Evolutionary conservation across 306 rosid species (phyloP).

Genomic region (Sicyos edulis): DNA sequence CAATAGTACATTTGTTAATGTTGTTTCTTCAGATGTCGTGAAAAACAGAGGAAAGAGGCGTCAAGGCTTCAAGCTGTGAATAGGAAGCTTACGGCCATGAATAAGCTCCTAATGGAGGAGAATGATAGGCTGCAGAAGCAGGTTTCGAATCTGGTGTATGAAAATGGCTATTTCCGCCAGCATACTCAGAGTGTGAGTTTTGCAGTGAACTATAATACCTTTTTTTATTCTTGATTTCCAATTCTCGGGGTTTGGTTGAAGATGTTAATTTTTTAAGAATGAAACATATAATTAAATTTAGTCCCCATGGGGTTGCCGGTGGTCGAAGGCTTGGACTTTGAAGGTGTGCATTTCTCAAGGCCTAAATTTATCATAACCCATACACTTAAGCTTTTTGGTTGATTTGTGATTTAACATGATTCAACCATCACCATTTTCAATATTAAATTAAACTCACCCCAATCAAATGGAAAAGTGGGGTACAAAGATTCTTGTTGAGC

Average conservation of each 20-base stretch:
- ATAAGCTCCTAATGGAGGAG: conserved; percentile 96
- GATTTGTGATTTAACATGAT: too few relatives aligned
- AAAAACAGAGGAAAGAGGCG: conserved; percentile 94
- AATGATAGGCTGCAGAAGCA: conserved; percentile 99
- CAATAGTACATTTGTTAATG: conserved; percentile 18
- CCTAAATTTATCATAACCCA: too few relatives aligned
- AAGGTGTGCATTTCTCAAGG: too few relatives aligned
- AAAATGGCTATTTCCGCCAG: conserved; percentile 94
- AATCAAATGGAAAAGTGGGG: neutral
- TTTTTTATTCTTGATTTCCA: neutral
- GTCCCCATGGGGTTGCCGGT: too few relatives aligned
- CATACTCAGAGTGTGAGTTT: conserved; percentile 63
- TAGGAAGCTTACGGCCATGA: conserved; percentile 93
- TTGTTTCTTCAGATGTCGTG: conserved; percentile 65
- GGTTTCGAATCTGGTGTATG: conserved; percentile 89
- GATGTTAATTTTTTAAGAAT: neutral
- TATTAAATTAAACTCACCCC: neutral
- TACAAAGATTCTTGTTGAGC: neutral
- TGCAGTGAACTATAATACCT: neutral
- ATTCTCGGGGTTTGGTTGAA: neutral
- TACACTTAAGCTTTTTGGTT: too few relatives aligned
- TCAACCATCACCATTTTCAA: neutral
- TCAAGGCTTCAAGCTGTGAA: conserved; percentile 83
- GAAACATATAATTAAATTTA: too few relatives aligned
- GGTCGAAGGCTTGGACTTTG: too few relatives aligned